These are phyloP conservation scores for Cryptosporidium ryanae DNA, from an alignment of 169 alveolate species.

Conservation along the genomic window DNA sequence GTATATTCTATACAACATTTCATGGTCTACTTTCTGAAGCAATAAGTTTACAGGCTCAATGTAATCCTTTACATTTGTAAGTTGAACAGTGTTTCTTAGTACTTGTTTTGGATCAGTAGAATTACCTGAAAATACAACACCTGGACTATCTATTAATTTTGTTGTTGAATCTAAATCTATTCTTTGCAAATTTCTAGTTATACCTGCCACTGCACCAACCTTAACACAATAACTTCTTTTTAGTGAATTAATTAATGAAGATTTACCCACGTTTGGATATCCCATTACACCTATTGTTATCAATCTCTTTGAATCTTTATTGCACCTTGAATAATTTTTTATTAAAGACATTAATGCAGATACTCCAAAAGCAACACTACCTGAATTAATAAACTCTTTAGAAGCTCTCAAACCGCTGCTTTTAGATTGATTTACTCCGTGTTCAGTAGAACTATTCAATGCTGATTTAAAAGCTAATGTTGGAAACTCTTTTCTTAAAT, in stretches of 20 bases:
- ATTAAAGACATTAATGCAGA: constrained; percentile 86
- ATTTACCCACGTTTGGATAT: constrained; percentile 94
- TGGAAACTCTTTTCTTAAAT: constrained; percentile 76
- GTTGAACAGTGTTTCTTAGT: constrained; percentile 88
- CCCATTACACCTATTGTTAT: constrained; percentile 94
- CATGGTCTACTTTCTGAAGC: constrained; percentile 81
- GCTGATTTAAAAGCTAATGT: constrained; percentile 80
- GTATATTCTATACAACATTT: constrained; percentile 83
- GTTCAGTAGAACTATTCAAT: constrained; percentile 76
- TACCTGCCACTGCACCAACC: constrained; percentile 93
- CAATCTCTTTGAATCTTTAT: constrained; percentile 83
- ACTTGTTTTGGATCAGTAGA: constrained; percentile 82
- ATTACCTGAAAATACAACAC: constrained; percentile 88
- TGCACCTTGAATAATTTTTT: constrained; percentile 87
- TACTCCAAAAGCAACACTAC: constrained; percentile 86
- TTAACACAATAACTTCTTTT: constrained; percentile 90
- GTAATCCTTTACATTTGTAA: constrained; percentile 90
- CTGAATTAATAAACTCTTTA: constrained; percentile 77
- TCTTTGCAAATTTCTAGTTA: constrained; percentile 90
- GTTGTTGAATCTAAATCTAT: constrained; percentile 90
- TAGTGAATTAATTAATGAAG: constrained; percentile 90
- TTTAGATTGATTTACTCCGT: constrained; percentile 49
- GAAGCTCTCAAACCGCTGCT: constrained; percentile 52
- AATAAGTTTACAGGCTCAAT: constrained; percentile 87
- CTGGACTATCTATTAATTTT: constrained; percentile 94